Evolutionary conservation across 208 protist species (phyloP), one percentile per base, ranked within the genome.

Genomic region (Baffinella frigidus): DNA sequence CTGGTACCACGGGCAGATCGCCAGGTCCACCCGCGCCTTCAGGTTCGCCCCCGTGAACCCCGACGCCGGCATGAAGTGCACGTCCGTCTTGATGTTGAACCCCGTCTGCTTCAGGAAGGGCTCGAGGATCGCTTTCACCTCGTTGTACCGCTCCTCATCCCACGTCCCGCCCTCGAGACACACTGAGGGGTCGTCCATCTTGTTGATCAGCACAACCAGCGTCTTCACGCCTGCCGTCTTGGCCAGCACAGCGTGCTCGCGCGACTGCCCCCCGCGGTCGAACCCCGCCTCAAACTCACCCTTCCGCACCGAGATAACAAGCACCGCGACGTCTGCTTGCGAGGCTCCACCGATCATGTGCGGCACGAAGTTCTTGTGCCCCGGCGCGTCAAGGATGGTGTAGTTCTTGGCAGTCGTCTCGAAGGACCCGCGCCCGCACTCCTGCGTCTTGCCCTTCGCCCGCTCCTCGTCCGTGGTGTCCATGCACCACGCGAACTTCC

Each of bases 271-370:
- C 84, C 97, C 98, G 72, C 96, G 96, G 71, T 99, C 98, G 93
- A 99, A 99, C 45, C 99, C 99, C 17, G 98, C 74, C 81, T 95
- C 94, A 36, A 95, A 95, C 95, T 99, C 98, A 87, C 98, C 98
- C 71, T 97, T 99, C 81, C 98, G 96, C 41, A 98, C 98, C 35
- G 97, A 99, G 94, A 99, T 99, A 81, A 99, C 97, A 0, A 99
- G 96, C 33, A 99, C 97, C 92, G 96, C 99, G 36, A 99, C 95
- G 95, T 99, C 98, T 0, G 98, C 98, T 95, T 99, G 98, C 33
- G 97, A 96, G 0, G 98, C 98, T 83, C 98, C 99, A 84, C 96
- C 96, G 94, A 99, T 99, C 99, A 99, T 99, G 81, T 99, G 98
- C 48, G 98, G 98, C 64, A 99, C 98, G 93, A 98, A 99, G 91